A percentile compares a stretch with the other conserved stretches of the same genome.
These are phyloP conservation scores for Nothomitra cinnamomea DNA, from an alignment of 2,329 filamentous ascomycete genomes.

Conservation along the genomic window DNA sequence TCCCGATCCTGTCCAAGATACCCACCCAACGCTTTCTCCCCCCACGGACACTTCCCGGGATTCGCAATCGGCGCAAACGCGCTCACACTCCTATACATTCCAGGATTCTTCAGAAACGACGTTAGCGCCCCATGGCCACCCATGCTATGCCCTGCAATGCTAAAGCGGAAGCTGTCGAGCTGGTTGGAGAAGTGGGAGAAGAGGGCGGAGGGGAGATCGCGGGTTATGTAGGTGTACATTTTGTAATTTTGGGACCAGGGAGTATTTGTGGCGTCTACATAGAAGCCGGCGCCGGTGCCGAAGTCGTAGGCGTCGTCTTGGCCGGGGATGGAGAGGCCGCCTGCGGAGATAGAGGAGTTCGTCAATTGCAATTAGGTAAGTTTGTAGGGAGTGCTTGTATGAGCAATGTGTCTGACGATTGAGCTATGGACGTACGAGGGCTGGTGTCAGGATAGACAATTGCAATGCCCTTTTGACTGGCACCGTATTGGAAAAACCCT, in stretches of 20 bases:
- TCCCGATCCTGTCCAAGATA: constrained; percentile 66
- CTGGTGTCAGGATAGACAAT: constrained; percentile 91
- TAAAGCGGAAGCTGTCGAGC: constrained; percentile 54
- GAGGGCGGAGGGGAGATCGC: constrained; percentile 65
- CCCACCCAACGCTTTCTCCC: constrained; percentile 81
- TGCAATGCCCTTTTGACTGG: constrained; percentile 69
- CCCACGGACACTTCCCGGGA: constrained; percentile 76
- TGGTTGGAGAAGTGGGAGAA: constrained; percentile 49
- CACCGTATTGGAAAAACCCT: constrained; percentile 81
- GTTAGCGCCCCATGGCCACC: constrained; percentile 91
- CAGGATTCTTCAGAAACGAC: constrained; percentile 82
- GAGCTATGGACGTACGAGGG: constrained; percentile 62
- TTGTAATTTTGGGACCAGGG: constrained; percentile 68
- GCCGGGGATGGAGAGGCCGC: constrained; percentile 60
- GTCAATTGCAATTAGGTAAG: neutral
- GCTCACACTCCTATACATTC: constrained; percentile 72
- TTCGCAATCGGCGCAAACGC: constrained; percentile 87
- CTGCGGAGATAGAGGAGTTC: constrained; percentile 20
- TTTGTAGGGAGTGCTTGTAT: too few species aligned
- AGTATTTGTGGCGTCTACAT: constrained; percentile 64
- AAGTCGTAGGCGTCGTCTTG: constrained; percentile 89
- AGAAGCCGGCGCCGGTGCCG: constrained; percentile 83
- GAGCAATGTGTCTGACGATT: too few species aligned
- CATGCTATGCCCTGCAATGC: constrained; percentile 92
- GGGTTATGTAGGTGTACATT: constrained; percentile 88